Percentiles rank a stretch among this genome's conserved stretches.
phyloP scores from a whole-genome alignment of 768 basidiomycete species.

The Termitomyces sp. region DNA sequence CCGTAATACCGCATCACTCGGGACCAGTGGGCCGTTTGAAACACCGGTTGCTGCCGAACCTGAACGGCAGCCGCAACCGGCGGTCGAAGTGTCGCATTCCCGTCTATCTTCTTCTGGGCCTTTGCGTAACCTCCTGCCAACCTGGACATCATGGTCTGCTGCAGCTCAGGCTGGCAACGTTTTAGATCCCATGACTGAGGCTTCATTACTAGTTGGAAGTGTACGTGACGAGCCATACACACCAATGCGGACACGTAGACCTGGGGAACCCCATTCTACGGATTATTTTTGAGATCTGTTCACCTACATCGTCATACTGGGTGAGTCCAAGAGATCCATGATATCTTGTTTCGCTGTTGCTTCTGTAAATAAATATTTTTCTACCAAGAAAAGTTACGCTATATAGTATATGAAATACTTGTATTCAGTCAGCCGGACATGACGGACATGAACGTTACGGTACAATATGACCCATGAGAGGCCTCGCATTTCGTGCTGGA shows the following conservation, averaged over 20 bases:
- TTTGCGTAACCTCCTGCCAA: conserved; percentile 16
- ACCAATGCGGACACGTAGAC: conserved; percentile 14
- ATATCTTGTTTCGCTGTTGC: background rate
- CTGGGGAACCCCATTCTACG: conserved; percentile 16
- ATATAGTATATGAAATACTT: background rate
- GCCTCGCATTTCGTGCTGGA: background rate
- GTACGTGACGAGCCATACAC: conserved; percentile 29
- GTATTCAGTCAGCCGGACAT: background rate
- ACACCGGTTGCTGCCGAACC: conserved; percentile 15
- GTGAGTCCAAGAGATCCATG: background rate
- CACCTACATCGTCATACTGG: background rate
- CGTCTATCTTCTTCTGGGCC: conserved; percentile 9
- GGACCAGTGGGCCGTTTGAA: conserved; percentile 2
- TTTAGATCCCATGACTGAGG: conserved; percentile 21
- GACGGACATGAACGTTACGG: background rate
- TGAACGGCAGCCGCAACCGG: conserved; percentile 8
- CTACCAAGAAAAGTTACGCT: background rate
- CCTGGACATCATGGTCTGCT: conserved; percentile 24
- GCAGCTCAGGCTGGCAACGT: conserved; percentile 18
- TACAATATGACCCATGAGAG: background rate
- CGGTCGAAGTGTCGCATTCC: background rate
- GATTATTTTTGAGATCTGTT: conserved; percentile 20
- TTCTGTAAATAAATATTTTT: background rate
- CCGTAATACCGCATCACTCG: conserved; percentile 18
- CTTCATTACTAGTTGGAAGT: conserved; percentile 26